Conservation (phyloP, 148 eudicot genomes). For the Heliamphora exappendiculata region DNA sequence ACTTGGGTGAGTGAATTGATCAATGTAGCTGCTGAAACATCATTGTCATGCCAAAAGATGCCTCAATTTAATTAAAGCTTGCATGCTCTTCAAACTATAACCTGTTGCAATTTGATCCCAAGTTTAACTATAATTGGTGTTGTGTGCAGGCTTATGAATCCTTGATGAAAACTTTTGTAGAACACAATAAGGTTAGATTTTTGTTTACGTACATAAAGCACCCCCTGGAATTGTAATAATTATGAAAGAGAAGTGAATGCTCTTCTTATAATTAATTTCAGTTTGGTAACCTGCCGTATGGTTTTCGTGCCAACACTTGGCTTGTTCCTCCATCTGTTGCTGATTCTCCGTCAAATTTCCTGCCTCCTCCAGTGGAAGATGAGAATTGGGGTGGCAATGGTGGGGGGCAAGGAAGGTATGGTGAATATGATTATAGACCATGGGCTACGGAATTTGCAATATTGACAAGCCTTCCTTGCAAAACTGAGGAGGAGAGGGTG, state of each 20-base stretch:
- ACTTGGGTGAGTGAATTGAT: slow-evolving; percentile 1
- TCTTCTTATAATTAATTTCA: slow-evolving; percentile 28
- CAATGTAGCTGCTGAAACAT: not conserved
- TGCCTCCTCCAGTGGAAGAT: slow-evolving; percentile 73
- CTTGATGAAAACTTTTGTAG: slow-evolving; percentile 83
- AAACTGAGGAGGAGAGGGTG: slow-evolving; percentile 93
- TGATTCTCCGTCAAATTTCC: slow-evolving; percentile 57
- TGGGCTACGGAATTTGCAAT: slow-evolving; percentile 96
- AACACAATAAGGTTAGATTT: slow-evolving; percentile 80
- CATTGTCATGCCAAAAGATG: not conserved
- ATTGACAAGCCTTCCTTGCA: slow-evolving; percentile 76
- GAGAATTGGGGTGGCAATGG: slow-evolving; percentile 94
- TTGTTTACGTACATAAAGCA: slow-evolving; percentile 7
- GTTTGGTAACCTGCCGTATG: slow-evolving; percentile 99
- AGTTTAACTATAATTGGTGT: not conserved
- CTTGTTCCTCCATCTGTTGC: slow-evolving; percentile 67
- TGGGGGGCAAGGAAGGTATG: slow-evolving; percentile 82
- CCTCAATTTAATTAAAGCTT: not conserved
- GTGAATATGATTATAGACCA: slow-evolving; percentile 60
- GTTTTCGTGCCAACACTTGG: slow-evolving; percentile 97
- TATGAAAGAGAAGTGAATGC: slow-evolving; percentile 13
- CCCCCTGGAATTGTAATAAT: not conserved
- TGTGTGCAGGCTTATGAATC: slow-evolving; percentile 79
- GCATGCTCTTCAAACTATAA: slow-evolving; percentile 2
- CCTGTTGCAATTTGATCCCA: not conserved